Percentiles rank a stretch among this genome's conserved stretches.
Conservation (phyloP, 1,284 basidiomycete genomes). For the Ceratobasidium sp. region DNA sequence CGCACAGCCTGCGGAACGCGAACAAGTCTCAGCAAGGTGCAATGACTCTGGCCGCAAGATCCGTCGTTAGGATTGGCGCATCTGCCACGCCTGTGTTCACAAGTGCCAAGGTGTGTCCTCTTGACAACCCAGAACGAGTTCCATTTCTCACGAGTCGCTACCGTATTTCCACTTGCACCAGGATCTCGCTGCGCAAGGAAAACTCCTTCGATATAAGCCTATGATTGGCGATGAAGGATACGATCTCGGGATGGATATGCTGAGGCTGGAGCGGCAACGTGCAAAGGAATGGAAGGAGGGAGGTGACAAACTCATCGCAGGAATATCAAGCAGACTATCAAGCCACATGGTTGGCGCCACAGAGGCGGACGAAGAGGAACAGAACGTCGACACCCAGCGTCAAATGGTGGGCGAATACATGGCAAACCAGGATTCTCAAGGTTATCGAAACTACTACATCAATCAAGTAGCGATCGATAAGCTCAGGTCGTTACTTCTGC, state of each 20-base stretch:
- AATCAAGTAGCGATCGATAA: conserved; percentile 8
- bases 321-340: no score
- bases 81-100: conserved; percentile 22
- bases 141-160: not conserved
- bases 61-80: not conserved
- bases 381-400: not conserved
- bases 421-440: not conserved
- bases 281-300: not conserved
- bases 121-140: not conserved
- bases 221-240: not conserved
- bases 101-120: not conserved
- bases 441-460: conserved; percentile 6
- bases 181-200: conserved; percentile 11
- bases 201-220: not conserved
- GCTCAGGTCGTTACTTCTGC: not conserved
- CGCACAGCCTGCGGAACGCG: conserved; percentile 13
- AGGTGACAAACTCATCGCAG: not conserved
- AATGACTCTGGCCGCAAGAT: not conserved
- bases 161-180: not conserved
- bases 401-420: not conserved
- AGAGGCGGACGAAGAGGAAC: not conserved
- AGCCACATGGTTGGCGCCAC: not conserved
- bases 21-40: not conserved
- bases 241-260: not conserved
- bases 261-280: not conserved